Evolutionary conservation across 768 basidiomycete genomes (phyloP), one percentile per base, ranked within the genome.

Genomic region (Collybia sp.): DNA sequence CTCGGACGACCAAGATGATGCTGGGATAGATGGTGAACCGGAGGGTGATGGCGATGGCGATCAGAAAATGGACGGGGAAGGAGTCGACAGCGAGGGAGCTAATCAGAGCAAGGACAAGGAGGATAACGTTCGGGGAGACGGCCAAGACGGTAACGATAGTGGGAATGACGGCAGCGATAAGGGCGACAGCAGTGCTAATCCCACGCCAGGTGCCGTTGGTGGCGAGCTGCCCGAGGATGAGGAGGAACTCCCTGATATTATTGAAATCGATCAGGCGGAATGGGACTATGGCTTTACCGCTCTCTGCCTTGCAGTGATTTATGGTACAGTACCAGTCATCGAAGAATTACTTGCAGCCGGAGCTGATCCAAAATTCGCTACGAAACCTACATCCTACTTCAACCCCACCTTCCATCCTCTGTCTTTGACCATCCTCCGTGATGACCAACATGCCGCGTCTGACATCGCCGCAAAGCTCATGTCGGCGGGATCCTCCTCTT

Each of bases 251-350:
- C 77, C 77, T 0, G 81, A 83, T 46, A 62, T 83, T 30, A 64
- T 83, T n/a, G 75, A 79, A 37, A 53, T 82, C 49, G 67, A 80
- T 38, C 63, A 66, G 1, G 44, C 67, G 0, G 81, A 83, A 56
- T 85, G 81, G 82, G 82, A 83, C 55, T 71, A 75, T 45, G 68
- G 69, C 3, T 72, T 79, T 48, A 71, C 75, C 1, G 70, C 82
- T 2, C 65, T 83, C 19, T 63, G 63, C 19, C 77, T 77, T 53
- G 80, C 74, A 2, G 69, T 77, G 36, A 55, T 79, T 4, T 75
- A 65, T 17, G 76, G 69, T 1, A 75, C 75, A 1, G 46, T 71
- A 1, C 55, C 59, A 2, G 67, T 71, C 20, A 58, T 82, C 2
- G 74, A 79, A 9, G 60, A 60, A 1, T 71, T 83, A 12, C 53